Conservation (phyloP, 495 filamentous ascomycete genomes). For the Hypoxylon lienhwacheense region DNA sequence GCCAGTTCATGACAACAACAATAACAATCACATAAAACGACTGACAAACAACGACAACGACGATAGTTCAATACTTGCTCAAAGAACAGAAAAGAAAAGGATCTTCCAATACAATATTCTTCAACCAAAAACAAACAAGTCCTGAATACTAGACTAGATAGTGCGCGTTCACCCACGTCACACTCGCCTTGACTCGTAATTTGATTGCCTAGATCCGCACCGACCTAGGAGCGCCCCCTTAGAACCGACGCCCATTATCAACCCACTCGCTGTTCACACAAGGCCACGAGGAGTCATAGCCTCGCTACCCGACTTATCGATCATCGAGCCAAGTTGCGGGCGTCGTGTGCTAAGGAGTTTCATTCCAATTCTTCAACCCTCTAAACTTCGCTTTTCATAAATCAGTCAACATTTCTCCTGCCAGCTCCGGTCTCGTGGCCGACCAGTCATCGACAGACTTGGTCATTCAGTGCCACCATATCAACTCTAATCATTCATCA, state of each 20-base stretch:
- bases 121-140: slow-evolving; percentile 31
- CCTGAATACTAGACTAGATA: slow-evolving; percentile 49
- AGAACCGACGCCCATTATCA: slow-evolving; percentile 24
- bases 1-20: slow-evolving; percentile 32
- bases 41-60: too few species aligned
- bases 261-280: slow-evolving; percentile 19
- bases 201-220: slow-evolving; percentile 32
- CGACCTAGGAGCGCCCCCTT: slow-evolving; percentile 28
- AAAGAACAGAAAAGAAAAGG: slow-evolving; percentile 22
- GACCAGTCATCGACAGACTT: slow-evolving; percentile 32
- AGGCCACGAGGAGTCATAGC: slow-evolving; percentile 37
- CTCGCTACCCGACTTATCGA: slow-evolving; percentile 2
- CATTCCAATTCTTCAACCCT: slow-evolving; percentile 10
- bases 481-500: slow-evolving; percentile 4
- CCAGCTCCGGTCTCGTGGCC: slow-evolving; percentile 28
- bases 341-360: slow-evolving; percentile 22
- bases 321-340: slow-evolving; percentile 30
- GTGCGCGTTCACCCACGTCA: slow-evolving; percentile 49
- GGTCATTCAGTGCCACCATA: slow-evolving; percentile 30
- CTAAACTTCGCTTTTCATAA: too few species aligned
- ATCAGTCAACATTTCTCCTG: slow-evolving; percentile 27
- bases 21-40: too few species aligned
- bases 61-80: too few species aligned
- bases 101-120: slow-evolving; percentile 20
- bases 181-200: slow-evolving; percentile 30